Evolutionary conservation across 2,329 filamentous ascomycete genomes (phyloP).

Genomic region (Emergomyces orientalis): DNA sequence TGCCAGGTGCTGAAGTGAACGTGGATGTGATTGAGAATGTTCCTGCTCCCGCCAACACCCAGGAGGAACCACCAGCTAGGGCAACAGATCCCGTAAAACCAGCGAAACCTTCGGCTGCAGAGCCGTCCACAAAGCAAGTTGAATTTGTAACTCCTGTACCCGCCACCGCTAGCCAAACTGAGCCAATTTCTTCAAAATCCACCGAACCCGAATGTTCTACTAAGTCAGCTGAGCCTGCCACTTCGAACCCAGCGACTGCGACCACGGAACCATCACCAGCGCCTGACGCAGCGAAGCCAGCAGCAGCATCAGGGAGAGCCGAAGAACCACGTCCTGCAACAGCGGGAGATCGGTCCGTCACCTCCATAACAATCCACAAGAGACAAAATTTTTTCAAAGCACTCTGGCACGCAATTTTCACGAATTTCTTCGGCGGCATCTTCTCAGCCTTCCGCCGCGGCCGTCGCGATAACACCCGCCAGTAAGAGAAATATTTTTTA

Average conservation of each 20-base stretch:
- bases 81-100: neutral
- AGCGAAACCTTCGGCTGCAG: neutral
- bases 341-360: constrained; percentile 28
- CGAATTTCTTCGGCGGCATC: constrained; percentile 32
- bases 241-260: constrained; percentile 14
- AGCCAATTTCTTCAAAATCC: neutral
- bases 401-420: constrained; percentile 33
- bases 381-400: constrained; percentile 34
- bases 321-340: constrained; percentile 14
- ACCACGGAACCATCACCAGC: neutral
- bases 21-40: neutral
- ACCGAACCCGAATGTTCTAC: constrained; percentile 4
- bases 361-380: constrained; percentile 28
- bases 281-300: neutral
- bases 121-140: neutral
- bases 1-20: neutral
- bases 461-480: constrained; percentile 19
- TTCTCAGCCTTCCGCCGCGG: constrained; percentile 34
- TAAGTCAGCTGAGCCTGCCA: constrained; percentile 17
- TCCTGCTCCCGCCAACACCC: neutral
- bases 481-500: constrained; percentile 19
- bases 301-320: constrained; percentile 1
- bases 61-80: neutral
- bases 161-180: neutral
- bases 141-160: neutral